Conservation (phyloP, 2,329 filamentous ascomycete species). For the Chaetomiaceae sp. region DNA sequence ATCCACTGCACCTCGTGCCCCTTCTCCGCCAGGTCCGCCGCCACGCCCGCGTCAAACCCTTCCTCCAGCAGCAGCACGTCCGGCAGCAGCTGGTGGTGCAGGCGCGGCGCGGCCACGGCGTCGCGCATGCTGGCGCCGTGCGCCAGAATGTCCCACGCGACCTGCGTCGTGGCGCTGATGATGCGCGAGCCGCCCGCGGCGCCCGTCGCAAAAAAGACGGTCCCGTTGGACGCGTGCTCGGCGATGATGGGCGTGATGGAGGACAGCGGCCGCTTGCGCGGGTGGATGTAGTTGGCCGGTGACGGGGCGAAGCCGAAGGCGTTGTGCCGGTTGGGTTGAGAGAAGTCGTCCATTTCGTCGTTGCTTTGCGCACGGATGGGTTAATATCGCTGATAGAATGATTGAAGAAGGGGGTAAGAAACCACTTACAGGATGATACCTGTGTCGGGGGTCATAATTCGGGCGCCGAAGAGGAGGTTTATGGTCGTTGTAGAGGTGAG, state of each 20-base stretch:
- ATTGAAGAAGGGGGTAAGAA: neutral
- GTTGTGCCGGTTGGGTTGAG: constrained; percentile 69
- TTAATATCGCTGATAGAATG: neutral
- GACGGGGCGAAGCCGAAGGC: constrained; percentile 80
- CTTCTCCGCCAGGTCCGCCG: constrained; percentile 56
- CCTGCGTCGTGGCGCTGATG: constrained; percentile 76
- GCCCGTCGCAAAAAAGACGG: constrained; percentile 66
- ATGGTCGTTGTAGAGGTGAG: constrained; percentile 81
- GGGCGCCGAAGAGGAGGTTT: constrained; percentile 78
- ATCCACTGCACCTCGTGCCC: constrained; percentile 74
- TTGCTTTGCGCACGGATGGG: constrained; percentile 35
- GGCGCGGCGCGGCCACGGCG: constrained; percentile 60
- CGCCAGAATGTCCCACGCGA: constrained; percentile 68
- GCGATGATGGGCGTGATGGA: constrained; percentile 79
- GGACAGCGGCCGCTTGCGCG: constrained; percentile 75
- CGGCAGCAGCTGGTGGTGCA: constrained; percentile 80
- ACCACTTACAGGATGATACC: constrained; percentile 61
- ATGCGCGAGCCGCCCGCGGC: constrained; percentile 80
- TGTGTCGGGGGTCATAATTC: constrained; percentile 71
- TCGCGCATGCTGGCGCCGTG: constrained; percentile 52
- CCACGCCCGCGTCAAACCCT: constrained; percentile 62
- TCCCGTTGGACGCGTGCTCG: constrained; percentile 56
- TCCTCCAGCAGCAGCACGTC: constrained; percentile 65
- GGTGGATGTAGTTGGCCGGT: constrained; percentile 72
- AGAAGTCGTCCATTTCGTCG: constrained; percentile 74